Base-by-base conservation (phyloP, 1,284 basidiomycete species). In the Earliella scabrosa region DNA sequence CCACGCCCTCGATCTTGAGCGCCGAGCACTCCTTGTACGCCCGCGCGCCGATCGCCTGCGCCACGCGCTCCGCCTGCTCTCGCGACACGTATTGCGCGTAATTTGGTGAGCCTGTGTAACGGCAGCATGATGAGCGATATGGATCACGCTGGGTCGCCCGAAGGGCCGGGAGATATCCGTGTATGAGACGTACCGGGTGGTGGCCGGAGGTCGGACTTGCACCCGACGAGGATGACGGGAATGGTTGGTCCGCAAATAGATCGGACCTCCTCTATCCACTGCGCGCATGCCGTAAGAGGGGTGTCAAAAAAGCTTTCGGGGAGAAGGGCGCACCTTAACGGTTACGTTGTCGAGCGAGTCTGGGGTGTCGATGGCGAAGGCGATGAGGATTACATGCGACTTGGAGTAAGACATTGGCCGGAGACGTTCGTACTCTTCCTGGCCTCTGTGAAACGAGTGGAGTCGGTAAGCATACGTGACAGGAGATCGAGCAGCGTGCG, bases 201-300 rank as follows among this genome's bases (percentile, higher is more conserved):
- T 45, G 64, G 88, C 32, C 95, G 86, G 56, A 94, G 75, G 73
- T 94, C 92, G 52, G 86, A 87, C 71, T 95, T 95, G 79, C 92
- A 94, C 9, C 93, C 92, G 40, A 94, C 90, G 40, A 95, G 84
- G 54, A 95, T 79, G 53, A 95, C 89, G 36, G 92, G 92, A 58
- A 94, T 88, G 16, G 81, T 80, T 13, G 88, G 80, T 1, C 95
- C 95, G 71, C 95, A 97, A 68, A 97, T 95, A 24, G 83, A 88
- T 61, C 95, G 87, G 4, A 97, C 95, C 78, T 97, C 95, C 73
- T 96, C 93, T 73, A 96, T 97, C 97, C 97, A 98, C 91, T 97
- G 69, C 24, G 35, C 7, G 53, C 52, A 56, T 45, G 20, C 10
- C 29, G 29, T 13, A 31, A 7, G 29, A 4, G 0, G 10, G 13